Percentiles rank a stretch among this genome's conserved stretches.
These are phyloP conservation scores for Puccinellia tenuiflora DNA, from an alignment of 176 grass and related monocot species.

Conservation along the genomic window DNA sequence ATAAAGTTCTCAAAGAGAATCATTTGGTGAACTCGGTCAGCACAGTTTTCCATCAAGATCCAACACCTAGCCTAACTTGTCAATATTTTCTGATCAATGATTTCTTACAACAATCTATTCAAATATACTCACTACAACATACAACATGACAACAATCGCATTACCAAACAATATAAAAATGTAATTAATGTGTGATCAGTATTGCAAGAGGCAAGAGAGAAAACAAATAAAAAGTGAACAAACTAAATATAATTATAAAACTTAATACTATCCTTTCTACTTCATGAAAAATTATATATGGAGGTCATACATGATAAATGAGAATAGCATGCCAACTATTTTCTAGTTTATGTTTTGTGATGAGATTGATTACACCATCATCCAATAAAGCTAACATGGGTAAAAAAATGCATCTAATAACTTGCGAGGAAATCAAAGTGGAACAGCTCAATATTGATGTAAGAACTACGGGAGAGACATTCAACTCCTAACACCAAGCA, in stretches of 20 bases:
- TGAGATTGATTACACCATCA: neutral
- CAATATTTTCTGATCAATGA: neutral
- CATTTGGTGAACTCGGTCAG: neutral
- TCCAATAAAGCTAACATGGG: neutral
- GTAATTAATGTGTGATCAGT: neutral
- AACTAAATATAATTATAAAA: neutral
- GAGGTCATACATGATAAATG: constrained; percentile 1
- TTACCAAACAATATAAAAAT: neutral
- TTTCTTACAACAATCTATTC: neutral
- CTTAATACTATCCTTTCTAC: neutral
- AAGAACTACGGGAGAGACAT: neutral
- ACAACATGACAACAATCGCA: neutral
- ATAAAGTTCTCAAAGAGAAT: neutral
- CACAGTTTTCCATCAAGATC: neutral
- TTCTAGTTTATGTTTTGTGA: neutral
- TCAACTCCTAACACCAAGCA: neutral
- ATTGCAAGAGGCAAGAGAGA: neutral
- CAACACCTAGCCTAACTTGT: neutral
- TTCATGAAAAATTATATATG: neutral
- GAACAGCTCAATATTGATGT: neutral
- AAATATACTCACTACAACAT: neutral
- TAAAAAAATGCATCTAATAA: neutral
- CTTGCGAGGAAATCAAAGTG: neutral
- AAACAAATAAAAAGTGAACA: neutral
- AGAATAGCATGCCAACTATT: neutral